These are phyloP conservation scores for Xylaria sp. DNA, from an alignment of 2,329 filamentous ascomycete genomes.

Conservation along the genomic window DNA sequence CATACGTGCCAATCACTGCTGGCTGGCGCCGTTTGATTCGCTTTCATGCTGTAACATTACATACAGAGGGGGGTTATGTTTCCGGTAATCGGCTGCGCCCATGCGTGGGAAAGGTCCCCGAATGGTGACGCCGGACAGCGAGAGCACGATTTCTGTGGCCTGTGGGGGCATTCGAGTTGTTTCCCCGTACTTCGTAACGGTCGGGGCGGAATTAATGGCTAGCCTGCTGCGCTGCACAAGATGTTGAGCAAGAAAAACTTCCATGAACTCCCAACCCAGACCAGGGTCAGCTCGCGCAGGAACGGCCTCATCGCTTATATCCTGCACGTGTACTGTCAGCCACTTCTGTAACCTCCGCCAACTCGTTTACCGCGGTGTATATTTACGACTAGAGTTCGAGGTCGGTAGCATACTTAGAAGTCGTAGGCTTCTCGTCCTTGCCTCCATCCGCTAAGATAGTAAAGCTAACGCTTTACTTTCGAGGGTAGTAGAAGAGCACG, in stretches of 20 bases:
- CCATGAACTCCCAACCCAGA: constrained; percentile 11
- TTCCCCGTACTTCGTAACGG: constrained; percentile 28
- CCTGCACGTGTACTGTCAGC: background rate
- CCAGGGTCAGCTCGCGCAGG: constrained; percentile 11
- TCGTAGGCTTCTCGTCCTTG: background rate
- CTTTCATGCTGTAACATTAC: constrained; percentile 22
- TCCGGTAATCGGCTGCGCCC: constrained; percentile 34
- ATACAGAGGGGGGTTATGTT: constrained; percentile 21
- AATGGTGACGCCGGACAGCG: constrained; percentile 37
- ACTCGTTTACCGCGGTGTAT: background rate
- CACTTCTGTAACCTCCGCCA: background rate
- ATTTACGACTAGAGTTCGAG: background rate
- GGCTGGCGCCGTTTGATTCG: constrained; percentile 23
- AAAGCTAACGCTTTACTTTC: constrained; percentile 5
- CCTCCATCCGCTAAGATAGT: constrained; percentile 6
- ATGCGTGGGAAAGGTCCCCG: constrained; percentile 26
- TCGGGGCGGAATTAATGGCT: constrained; percentile 15
- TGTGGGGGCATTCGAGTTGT: constrained; percentile 9
- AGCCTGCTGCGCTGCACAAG: constrained; percentile 8
- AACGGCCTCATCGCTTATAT: constrained; percentile 13
- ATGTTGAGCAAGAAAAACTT: background rate
- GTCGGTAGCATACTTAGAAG: background rate
- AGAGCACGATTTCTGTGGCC: constrained; percentile 23
- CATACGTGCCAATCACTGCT: constrained; percentile 25
- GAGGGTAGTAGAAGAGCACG: constrained; percentile 32